phyloP scores from a whole-genome alignment of 2,329 filamentous ascomycete genomes.

The Aspergillus quadrilineatus region DNA sequence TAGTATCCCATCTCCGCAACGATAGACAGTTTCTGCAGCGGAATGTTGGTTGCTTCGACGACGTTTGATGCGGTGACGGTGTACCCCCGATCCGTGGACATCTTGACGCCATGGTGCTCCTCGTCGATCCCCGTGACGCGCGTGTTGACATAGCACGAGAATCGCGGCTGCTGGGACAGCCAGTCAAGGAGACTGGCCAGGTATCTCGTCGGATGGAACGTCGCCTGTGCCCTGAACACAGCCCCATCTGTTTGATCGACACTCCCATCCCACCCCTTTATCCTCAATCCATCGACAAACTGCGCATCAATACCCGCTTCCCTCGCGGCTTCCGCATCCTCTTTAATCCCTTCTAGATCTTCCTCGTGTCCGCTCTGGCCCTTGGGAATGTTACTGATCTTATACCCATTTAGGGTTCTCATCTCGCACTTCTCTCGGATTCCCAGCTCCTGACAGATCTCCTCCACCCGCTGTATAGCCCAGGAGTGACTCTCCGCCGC shows the following conservation, averaged over 20 bases:
- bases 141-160: constrained; percentile 47
- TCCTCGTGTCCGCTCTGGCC: constrained; percentile 45
- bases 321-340: constrained; percentile 48
- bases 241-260: constrained; percentile 54
- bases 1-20: constrained; percentile 55
- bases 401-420: constrained; percentile 50
- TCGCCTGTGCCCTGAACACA: constrained; percentile 50
- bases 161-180: constrained; percentile 53
- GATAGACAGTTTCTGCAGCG: constrained; percentile 56
- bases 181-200: constrained; percentile 53
- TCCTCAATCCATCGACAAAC: constrained; percentile 43
- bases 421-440: constrained; percentile 53
- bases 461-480: constrained; percentile 53
- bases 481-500: constrained; percentile 57
- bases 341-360: constrained; percentile 48
- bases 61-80: constrained; percentile 51
- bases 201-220: constrained; percentile 60
- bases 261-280: constrained; percentile 54
- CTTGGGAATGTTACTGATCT: constrained; percentile 51
- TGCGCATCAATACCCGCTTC: constrained; percentile 45
- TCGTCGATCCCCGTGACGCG: constrained; percentile 20
- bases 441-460: constrained; percentile 49
- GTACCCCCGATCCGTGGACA: constrained; percentile 49
- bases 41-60: constrained; percentile 56
- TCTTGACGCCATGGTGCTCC: constrained; percentile 51